These are phyloP conservation scores for Persicaria maculosa DNA, from an alignment of 148 eudicot genomes.

Conservation along the genomic window DNA sequence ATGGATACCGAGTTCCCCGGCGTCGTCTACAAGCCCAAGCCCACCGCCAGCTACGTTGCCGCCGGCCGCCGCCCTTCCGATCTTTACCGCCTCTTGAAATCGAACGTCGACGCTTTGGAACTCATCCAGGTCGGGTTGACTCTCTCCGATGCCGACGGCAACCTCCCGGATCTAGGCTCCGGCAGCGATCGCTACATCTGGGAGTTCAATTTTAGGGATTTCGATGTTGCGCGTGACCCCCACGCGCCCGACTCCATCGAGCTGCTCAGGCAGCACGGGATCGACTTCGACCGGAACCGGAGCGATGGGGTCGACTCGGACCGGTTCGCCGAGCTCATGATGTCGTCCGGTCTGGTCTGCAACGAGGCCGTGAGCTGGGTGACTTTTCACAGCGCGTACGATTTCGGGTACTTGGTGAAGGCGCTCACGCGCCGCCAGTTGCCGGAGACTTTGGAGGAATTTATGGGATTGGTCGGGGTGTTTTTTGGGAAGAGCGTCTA, in stretches of 20 bases:
- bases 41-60: background rate
- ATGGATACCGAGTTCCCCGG: conserved; percentile 29
- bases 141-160: conserved; percentile 44
- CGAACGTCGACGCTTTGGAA: conserved; percentile 47
- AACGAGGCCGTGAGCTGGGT: conserved; percentile 56
- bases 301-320: conserved; percentile 36
- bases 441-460: conserved; percentile 31
- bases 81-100: conserved; percentile 30
- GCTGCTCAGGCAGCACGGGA: conserved; percentile 39
- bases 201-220: conserved; percentile 59
- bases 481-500: conserved; percentile 47
- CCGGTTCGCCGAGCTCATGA: conserved; percentile 46
- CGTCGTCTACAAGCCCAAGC: conserved; percentile 15
- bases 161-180: conserved; percentile 38
- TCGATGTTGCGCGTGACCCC: conserved; percentile 39
- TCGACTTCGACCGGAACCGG: conserved; percentile 40
- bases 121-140: conserved; percentile 64
- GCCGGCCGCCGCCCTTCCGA: conserved; percentile 17
- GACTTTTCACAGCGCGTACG: conserved; percentile 73
- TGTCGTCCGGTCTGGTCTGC: conserved; percentile 59
- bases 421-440: conserved; percentile 47
- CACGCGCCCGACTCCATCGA: conserved; percentile 55
- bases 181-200: conserved; percentile 30
- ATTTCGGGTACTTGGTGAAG: conserved; percentile 64
- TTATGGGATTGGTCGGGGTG: conserved; percentile 23